Evolutionary conservation across 169 alveolate species (phyloP), one percentile per base, ranked within the genome.

Genomic region (Eimeria falciformis): DNA sequence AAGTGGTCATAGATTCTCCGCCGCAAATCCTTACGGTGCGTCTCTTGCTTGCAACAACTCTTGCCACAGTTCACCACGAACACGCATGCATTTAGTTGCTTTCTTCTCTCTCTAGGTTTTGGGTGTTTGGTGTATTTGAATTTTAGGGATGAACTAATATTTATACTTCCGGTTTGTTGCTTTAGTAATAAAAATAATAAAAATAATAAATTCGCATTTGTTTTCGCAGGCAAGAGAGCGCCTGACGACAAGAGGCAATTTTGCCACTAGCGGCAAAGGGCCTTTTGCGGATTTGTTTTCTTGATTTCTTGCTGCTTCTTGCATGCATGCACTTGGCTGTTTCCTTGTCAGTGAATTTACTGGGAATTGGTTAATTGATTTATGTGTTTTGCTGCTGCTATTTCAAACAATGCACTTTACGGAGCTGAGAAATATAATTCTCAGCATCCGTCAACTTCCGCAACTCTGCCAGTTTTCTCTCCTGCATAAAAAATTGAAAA

Each of bases 11-110:
- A 75, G 50, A 53, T 94, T 94, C 91, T 93, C 95, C 6, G 95
- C 96, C 4, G 85, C 93, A 75, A 94, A 94, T 37, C 96, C 96
- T 18, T 94, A 94, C 55, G 96, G 96, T 55, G 62, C 5, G 93
- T 18, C 40, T 9, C 27, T 6, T 14, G 62, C 62, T 17, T 50
- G n/a, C 17, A 17, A 50, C 17, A 50, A 11, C 9, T 50, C 9
- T 50, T 11, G 9, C 9, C 62, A 50, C 17, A 50, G 9, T 50
- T 11, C 17, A 50, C n/a, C n/a, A n/a, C n/a, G n/a, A n/a, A n/a
- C n/a, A n/a, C n/a, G n/a, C n/a, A n/a, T n/a, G n/a, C n/a, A n/a
- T n/a, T n/a, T n/a, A n/a, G n/a, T n/a, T n/a, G n/a, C n/a, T n/a
- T n/a, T n/a, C n/a, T n/a, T n/a, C n/a, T n/a, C 62, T 58, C 18